phyloP scores from a whole-genome alignment of 768 basidiomycete species.

The Lactifluus subvellereus region DNA sequence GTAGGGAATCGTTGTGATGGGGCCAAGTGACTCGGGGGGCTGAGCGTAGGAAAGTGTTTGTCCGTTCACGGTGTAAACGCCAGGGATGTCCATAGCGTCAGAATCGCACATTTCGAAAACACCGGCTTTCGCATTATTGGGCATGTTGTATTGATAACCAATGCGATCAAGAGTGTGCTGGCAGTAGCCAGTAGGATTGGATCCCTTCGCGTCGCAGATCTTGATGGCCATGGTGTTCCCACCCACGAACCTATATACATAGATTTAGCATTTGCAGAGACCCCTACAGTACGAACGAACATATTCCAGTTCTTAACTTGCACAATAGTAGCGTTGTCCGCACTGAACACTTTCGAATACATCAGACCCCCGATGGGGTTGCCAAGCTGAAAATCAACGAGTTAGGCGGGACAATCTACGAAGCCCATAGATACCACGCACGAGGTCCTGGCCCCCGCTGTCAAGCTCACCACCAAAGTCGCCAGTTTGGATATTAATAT shows the following conservation, averaged over 20 bases:
- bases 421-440: slow-evolving; percentile 26
- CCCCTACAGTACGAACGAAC: slow-evolving; percentile 33
- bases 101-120: slow-evolving; percentile 61
- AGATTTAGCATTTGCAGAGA: not conserved
- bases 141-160: slow-evolving; percentile 69
- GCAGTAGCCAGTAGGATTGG: slow-evolving; percentile 52
- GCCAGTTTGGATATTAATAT: slow-evolving; percentile 42
- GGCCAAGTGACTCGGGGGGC: slow-evolving; percentile 43
- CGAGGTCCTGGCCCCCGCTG: slow-evolving; percentile 64
- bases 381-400: slow-evolving; percentile 46
- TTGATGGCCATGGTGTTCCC: slow-evolving; percentile 62
- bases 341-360: slow-evolving; percentile 51
- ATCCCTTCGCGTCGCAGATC: slow-evolving; percentile 53
- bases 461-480: slow-evolving; percentile 79
- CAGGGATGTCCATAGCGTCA: slow-evolving; percentile 58
- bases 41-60: slow-evolving; percentile 40
- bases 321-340: slow-evolving; percentile 38
- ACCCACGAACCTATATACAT: slow-evolving; percentile 61
- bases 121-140: slow-evolving; percentile 51
- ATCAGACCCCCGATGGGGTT: slow-evolving; percentile 73
- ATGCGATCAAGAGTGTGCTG: slow-evolving; percentile 72
- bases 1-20: slow-evolving; percentile 44
- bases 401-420: not conserved
- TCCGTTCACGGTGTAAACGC: slow-evolving; percentile 42
- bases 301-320: slow-evolving; percentile 69